Percentiles rank a stretch among this genome's conserved stretches.
Conservation (phyloP, 2,329 filamentous ascomycete species). For the Zymoseptoria pseudotritici region DNA sequence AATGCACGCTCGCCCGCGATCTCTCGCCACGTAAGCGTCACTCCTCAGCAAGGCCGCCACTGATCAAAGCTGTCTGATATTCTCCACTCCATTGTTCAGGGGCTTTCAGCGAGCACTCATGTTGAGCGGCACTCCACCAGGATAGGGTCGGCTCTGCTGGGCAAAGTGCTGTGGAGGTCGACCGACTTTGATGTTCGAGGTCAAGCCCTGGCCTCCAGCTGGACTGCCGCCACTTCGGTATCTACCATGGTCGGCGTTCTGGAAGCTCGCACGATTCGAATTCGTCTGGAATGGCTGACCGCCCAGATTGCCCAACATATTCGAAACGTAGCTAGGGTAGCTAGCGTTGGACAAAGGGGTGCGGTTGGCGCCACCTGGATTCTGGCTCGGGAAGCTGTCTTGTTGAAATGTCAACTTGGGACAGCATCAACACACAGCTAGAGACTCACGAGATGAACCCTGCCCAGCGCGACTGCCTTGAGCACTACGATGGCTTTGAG, state of each 20-base stretch:
- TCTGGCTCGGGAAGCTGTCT: constrained; percentile 21
- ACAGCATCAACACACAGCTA: not conserved
- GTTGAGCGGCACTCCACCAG: not conserved
- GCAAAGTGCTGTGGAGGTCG: not conserved
- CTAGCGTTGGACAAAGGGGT: not conserved
- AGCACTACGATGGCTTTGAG: constrained; percentile 1
- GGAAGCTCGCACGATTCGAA: not conserved
- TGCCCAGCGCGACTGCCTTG: constrained; percentile 11
- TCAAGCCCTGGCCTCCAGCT: not conserved
- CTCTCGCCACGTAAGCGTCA: not conserved
- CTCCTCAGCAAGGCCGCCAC: not conserved
- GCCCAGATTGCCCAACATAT: not conserved
- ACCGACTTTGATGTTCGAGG: not conserved
- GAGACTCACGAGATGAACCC: constrained; percentile 13
- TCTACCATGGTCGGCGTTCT: not conserved
- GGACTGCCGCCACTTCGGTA: not conserved
- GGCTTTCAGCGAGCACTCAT: not conserved
- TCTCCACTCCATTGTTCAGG: not conserved
- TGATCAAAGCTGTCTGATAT: not conserved
- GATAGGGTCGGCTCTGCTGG: not conserved
- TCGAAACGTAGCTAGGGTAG: not conserved
- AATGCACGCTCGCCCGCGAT: not conserved
- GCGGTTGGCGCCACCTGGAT: not conserved
- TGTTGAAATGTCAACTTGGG: not conserved
- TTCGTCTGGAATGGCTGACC: not conserved